phyloP scores from a whole-genome alignment of 441 rosid species.

The Euphorbia neoarborescens region DNA sequence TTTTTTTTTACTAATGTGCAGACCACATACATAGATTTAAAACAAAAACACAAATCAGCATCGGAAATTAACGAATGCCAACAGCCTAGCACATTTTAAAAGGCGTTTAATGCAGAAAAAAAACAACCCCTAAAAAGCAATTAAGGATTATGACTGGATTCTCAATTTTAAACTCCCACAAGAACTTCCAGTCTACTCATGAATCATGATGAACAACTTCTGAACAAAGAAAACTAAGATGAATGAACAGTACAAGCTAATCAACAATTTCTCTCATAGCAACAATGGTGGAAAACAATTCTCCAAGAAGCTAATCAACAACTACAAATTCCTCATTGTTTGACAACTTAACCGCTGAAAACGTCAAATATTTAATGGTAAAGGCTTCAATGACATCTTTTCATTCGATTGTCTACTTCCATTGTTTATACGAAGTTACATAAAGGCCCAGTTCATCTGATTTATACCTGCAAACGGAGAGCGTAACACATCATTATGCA shows the following conservation, averaged over 20 bases:
- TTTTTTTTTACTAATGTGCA: no score
- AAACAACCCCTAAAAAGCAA: neutral
- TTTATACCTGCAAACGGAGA: constrained; percentile 30
- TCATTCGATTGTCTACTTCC: constrained; percentile 9
- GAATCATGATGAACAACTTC: neutral
- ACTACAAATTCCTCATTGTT: neutral
- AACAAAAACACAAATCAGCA: no score
- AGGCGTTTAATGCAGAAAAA: no score
- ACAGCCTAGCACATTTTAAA: no score
- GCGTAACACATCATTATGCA: neutral
- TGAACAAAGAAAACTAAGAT: neutral
- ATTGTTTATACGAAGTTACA: neutral
- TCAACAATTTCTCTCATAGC: neutral
- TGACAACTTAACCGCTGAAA: neutral
- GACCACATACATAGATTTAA: no score
- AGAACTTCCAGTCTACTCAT: neutral
- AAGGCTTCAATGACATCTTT: neutral
- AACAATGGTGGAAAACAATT: neutral
- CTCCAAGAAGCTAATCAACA: neutral
- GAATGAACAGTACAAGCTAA: neutral
- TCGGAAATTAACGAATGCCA: no score
- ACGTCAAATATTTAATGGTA: neutral
- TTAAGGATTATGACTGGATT: neutral
- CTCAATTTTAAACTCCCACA: neutral
- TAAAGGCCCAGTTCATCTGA: constrained; percentile 8